Evolutionary conservation across 176 grass and related monocot genomes (phyloP), one percentile per base, ranked within the genome.

Genomic region (Phoenix dactylifera): DNA sequence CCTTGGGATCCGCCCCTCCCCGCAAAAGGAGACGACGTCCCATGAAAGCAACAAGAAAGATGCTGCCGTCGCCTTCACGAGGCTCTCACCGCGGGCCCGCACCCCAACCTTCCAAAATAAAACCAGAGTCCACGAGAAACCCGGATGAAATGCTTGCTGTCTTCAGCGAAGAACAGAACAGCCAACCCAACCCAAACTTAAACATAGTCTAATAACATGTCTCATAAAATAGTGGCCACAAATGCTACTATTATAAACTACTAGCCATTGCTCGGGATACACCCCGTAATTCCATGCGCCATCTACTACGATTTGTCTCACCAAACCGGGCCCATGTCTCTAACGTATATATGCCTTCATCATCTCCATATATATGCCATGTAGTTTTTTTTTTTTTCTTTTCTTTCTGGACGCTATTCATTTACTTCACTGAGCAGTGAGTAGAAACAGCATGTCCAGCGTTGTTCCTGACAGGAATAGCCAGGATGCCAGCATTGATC

Each of bases 231-330:
- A 26, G 72, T 57, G 19, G 18, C 2, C 17, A 66, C 54, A 69
- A 62, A 39, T 5, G 53, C 10, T n/a, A 3, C 16, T 26, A 5
- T 14, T 3, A 26, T 2, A 16, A 15, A 26, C 18, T 48, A 52
- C 17, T 16, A 29, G n/a, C 26, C 50, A 48, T 77, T 44, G 35
- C 10, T 9, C 3, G 35, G 32, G 35, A 44, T 14, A 1, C 35
- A 44, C 9, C 53, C 85, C 80, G 2, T 44, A 71, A 84, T 77
- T 89, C 67, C 85, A 51, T 84, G 85, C 80, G 80, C 64, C 57
- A 74, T 77, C 64, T 67, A 52, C 54, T 64, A 66, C 55, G 16
- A 51, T 59, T 54, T 58, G 12, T 17, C 54, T 49, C 67, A n/a
- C 54, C 18, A 10, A 15, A 15, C 16, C 29, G 25, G 16, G 9